These are phyloP conservation scores for Helotiales sp. DNA, from an alignment of 2,329 filamentous ascomycete species.

Conservation along the genomic window DNA sequence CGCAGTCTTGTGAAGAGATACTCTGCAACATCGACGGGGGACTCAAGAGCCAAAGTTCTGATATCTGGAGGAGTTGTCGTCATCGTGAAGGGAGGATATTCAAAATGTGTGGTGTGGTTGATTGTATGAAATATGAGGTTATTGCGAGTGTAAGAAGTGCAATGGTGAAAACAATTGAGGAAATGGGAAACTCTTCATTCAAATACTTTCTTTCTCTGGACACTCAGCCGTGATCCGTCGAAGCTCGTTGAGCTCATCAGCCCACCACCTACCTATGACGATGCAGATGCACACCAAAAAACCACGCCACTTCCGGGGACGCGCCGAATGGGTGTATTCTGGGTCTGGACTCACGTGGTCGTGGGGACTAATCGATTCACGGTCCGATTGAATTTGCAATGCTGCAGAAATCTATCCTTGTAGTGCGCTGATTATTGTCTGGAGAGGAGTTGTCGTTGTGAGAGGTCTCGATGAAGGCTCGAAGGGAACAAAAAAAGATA, in stretches of 20 bases:
- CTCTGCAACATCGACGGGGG: constrained; percentile 61
- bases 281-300: constrained; percentile 3
- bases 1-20: constrained; percentile 70
- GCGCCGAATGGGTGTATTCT: neutral
- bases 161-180: neutral
- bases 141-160: neutral
- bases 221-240: constrained; percentile 3
- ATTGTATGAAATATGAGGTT: neutral
- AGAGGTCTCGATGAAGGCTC: neutral
- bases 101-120: neutral
- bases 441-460: neutral
- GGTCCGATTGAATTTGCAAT: constrained; percentile 11
- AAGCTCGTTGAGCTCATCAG: constrained; percentile 13
- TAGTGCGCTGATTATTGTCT: constrained; percentile 4
- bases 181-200: neutral
- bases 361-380: neutral
- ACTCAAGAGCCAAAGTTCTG: constrained; percentile 48
- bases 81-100: neutral
- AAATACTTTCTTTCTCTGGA: neutral
- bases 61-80: constrained; percentile 41
- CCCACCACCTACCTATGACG: constrained; percentile 26
- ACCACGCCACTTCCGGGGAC: constrained; percentile 21
- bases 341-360: constrained; percentile 13
- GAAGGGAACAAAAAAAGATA: neutral
- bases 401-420: neutral